These are phyloP conservation scores for Mariannaea elegans DNA, from an alignment of 2,329 filamentous ascomycete species.

Conservation along the genomic window DNA sequence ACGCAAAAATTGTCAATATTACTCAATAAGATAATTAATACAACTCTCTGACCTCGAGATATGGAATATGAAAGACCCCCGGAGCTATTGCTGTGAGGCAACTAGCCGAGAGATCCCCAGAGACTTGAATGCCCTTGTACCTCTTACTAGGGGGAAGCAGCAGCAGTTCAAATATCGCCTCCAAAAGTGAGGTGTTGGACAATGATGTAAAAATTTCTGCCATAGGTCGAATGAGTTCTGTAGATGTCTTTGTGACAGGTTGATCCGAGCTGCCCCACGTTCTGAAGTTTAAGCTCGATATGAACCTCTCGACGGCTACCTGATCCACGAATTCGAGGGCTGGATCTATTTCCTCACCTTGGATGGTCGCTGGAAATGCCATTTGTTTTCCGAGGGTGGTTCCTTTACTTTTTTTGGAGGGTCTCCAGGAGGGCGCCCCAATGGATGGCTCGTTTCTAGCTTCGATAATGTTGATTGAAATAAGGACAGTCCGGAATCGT, in stretches of 20 bases:
- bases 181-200: conserved; percentile 22
- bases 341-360: conserved; percentile 19
- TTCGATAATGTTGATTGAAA: conserved; percentile 37
- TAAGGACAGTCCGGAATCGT: conserved; percentile 39
- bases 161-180: conserved; percentile 37
- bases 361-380: background rate
- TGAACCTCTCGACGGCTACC: conserved; percentile 42
- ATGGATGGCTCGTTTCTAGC: background rate
- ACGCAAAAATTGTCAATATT: conserved; percentile 14
- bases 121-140: conserved; percentile 32
- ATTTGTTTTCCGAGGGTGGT: background rate
- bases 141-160: conserved; percentile 37
- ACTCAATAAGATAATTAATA: no score
- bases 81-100: conserved; percentile 44
- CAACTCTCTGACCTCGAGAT: conserved; percentile 46
- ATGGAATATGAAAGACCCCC: conserved; percentile 48
- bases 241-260: background rate
- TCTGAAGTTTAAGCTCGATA: conserved; percentile 34
- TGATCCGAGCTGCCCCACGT: background rate
- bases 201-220: conserved; percentile 18
- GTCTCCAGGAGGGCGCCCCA: background rate
- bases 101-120: conserved; percentile 22
- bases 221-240: background rate
- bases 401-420: conserved; percentile 25
- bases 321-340: conserved; percentile 36